These are phyloP conservation scores for Fusarium marasasianum DNA, from an alignment of 2,329 filamentous ascomycete genomes.

Conservation along the genomic window DNA sequence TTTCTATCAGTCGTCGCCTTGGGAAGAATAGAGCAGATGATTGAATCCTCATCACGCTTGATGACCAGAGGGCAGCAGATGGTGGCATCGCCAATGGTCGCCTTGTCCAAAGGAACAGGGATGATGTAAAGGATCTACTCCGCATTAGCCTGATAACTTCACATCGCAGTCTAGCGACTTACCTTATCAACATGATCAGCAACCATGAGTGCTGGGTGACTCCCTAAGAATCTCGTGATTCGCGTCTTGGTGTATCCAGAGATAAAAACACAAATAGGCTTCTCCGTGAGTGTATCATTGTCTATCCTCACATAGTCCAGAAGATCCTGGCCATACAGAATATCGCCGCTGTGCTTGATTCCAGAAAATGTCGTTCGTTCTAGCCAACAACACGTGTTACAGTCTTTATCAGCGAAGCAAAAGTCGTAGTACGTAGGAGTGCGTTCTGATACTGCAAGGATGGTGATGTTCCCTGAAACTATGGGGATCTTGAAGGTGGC, in stretches of 20 bases:
- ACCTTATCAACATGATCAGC: slow-evolving; percentile 10
- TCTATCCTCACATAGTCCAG: slow-evolving; percentile 3
- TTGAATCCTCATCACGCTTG: neutral
- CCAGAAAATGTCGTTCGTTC: neutral
- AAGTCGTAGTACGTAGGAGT: slow-evolving; percentile 18
- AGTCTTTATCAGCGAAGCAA: neutral
- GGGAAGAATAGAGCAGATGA: slow-evolving; percentile 5
- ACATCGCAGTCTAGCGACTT: accelerated
- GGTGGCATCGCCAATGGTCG: neutral
- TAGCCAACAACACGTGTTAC: neutral
- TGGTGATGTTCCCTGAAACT: neutral
- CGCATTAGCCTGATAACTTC: neutral
- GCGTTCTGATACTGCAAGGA: neutral
- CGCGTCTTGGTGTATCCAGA: neutral
- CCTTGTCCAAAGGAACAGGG: slow-evolving; percentile 9
- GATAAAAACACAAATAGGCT: slow-evolving; percentile 10
- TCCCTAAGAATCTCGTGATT: neutral
- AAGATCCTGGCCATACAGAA: neutral
- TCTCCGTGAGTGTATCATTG: neutral
- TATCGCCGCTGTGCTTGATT: slow-evolving; percentile 7
- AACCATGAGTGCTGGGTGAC: neutral
- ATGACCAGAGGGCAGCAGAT: slow-evolving; percentile 17
- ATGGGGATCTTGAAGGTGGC: slow-evolving; percentile 2
- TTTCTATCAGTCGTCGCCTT: neutral
- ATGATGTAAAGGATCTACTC: slow-evolving; percentile 2